phyloP scores from a whole-genome alignment of 2,329 filamentous ascomycete species.

The Epichloe aotearoae region DNA sequence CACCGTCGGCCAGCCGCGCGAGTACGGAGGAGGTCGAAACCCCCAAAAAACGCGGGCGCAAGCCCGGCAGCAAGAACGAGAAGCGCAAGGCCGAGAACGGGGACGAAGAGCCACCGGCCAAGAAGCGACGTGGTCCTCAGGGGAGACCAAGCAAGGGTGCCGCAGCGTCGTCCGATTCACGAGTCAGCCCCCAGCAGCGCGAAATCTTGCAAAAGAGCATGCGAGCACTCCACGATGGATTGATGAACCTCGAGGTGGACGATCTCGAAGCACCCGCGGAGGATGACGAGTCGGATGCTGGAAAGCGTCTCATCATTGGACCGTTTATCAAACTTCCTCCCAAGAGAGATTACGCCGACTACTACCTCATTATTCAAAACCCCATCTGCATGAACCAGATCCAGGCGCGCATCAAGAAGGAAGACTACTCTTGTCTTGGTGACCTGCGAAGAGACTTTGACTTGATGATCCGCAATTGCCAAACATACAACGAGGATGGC shows the following conservation, averaged over 20 bases:
- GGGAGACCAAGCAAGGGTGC: conserved; percentile 50
- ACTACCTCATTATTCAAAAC: conserved; percentile 83
- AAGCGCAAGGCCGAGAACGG: conserved; percentile 81
- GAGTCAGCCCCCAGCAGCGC: conserved; percentile 56
- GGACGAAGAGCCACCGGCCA: conserved; percentile 63
- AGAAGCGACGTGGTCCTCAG: conserved; percentile 64
- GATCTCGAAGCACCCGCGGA: conserved; percentile 44
- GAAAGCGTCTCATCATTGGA: conserved; percentile 73
- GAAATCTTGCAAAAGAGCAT: conserved; percentile 68
- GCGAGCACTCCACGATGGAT: conserved; percentile 59
- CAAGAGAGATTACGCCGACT: conserved; percentile 83
- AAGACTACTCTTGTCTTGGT: conserved; percentile 72
- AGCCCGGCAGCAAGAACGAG: conserved; percentile 57
- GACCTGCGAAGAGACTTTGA: conserved; percentile 75
- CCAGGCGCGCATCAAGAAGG: conserved; percentile 87
- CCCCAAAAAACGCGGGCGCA: conserved; percentile 74
- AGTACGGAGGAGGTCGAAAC: conserved; percentile 70
- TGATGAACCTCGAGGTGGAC: conserved; percentile 78
- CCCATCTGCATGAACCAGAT: conserved; percentile 97
- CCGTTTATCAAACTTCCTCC: conserved; percentile 87
- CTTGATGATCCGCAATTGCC: conserved; percentile 77
- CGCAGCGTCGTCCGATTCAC: conserved; percentile 21
- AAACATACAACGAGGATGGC: conserved; percentile 92
- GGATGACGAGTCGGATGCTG: conserved; percentile 43
- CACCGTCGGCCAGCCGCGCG: conserved; percentile 65